Evolutionary conservation across 2,329 filamentous ascomycete genomes (phyloP).

Genomic region (Trichoderma cornu-damae): DNA sequence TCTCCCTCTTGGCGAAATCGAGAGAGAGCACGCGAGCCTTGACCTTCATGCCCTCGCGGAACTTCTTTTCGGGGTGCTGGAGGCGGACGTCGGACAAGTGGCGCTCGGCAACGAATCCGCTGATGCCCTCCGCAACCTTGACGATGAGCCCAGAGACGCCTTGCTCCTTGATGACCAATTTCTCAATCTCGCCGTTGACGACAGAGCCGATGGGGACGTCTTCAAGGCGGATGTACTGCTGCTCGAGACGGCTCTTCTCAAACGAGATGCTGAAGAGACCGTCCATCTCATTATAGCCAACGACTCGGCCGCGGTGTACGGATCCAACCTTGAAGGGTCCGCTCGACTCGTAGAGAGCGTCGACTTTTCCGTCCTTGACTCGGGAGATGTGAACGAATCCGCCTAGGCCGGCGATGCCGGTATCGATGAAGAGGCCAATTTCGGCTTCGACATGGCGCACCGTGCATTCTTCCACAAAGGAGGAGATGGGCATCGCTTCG

Average conservation of each 20-base stretch:
- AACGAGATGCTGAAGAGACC: slow-evolving; percentile 81
- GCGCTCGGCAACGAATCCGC: slow-evolving; percentile 79
- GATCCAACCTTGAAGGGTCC: slow-evolving; percentile 76
- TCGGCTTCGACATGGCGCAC: slow-evolving; percentile 74
- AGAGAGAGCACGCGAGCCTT: slow-evolving; percentile 81
- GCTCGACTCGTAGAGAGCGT: slow-evolving; percentile 68
- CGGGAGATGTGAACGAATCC: slow-evolving; percentile 94
- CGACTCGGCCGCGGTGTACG: slow-evolving; percentile 71
- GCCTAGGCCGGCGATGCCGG: slow-evolving; percentile 59
- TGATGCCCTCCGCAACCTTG: slow-evolving; percentile 78
- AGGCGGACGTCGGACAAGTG: slow-evolving; percentile 85
- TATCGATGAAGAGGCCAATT: slow-evolving; percentile 73
- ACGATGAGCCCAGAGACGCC: slow-evolving; percentile 79
- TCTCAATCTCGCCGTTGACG: slow-evolving; percentile 78
- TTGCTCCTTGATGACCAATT: slow-evolving; percentile 70
- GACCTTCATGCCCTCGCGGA: slow-evolving; percentile 77
- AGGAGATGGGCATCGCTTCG: slow-evolving; percentile 62
- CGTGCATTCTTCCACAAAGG: slow-evolving; percentile 69
- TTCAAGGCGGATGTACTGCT: slow-evolving; percentile 85
- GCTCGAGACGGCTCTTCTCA: slow-evolving; percentile 74
- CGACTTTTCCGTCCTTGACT: slow-evolving; percentile 84
- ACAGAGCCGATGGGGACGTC: slow-evolving; percentile 78
- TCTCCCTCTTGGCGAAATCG: slow-evolving; percentile 67
- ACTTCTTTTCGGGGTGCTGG: slow-evolving; percentile 94
- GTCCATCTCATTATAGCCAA: slow-evolving; percentile 84